Base-by-base conservation (phyloP, 2,329 filamentous ascomycete genomes). In the Penicillium sp. region DNA sequence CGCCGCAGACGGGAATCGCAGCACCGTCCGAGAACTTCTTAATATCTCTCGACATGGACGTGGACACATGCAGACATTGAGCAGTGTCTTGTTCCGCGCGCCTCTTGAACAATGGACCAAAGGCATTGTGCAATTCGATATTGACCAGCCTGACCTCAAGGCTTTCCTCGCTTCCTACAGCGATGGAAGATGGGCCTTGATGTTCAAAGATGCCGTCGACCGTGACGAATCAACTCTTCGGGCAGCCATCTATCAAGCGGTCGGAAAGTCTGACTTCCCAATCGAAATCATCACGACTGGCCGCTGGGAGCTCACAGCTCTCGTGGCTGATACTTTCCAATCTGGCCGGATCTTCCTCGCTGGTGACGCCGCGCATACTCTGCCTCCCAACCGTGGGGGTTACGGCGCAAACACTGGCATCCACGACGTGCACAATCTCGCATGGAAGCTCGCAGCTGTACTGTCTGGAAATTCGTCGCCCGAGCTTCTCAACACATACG, bases 381-480 rank as follows among this genome's bases (percentile, higher is more conserved):
- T 71, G 5, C 68, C 70, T 1, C 72, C 72, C 0, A 67, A 64
- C 39, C 69, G 72, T 13, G 70, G 66, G 16, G 72, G 72, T 5
- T 66, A 69, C 18, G 72, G 72, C 4, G 71, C 70, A 1, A 79
- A 75, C 49, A 71, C 74, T 0, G 70, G 72, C 5, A 61, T 80
- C 52, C 60, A 71, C 10, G 78, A 81, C 56, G 78, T 71, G 0
- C 70, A 76, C 39, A 78, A 80, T 40, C 69, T 81, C 1, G 72
- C 75, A 1, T 80, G 78, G 78, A 81, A 80, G 62, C 57, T 81
- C 0, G 73, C 74, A 1, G 65, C 68, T 0, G 75, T 78, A 0
- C 22, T 78, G 0, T 65, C 59, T 0, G 67, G 71, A 0, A 43
- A 61, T 2, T 69, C 71, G 0, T 57, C 27, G 0, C 35, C 59